Evolutionary conservation across 441 rosid species (phyloP).

Genomic region (Macaranga tanarius): DNA sequence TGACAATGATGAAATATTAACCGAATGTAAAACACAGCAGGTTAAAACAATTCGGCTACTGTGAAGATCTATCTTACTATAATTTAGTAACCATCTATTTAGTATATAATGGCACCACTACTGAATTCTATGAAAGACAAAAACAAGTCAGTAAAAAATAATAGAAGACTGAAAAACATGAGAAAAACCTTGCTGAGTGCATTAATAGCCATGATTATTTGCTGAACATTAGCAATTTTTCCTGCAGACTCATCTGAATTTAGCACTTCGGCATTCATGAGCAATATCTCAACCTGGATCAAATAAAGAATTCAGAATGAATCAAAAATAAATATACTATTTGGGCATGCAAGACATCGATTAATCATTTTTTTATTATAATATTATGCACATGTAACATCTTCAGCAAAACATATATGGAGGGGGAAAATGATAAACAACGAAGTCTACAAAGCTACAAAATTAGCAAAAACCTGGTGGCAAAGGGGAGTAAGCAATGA

Average conservation of each 20-base stretch:
- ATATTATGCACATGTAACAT: neutral
- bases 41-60: neutral
- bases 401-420: conserved; percentile 4
- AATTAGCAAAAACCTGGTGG: conserved; percentile 59
- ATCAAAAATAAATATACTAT: neutral
- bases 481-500: conserved; percentile 85
- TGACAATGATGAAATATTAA: neutral
- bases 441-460: conserved; percentile 10
- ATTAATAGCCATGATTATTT: conserved; percentile 78
- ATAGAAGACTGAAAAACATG: conserved; percentile 20
- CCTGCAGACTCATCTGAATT: conserved; percentile 52
- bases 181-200: conserved; percentile 93
- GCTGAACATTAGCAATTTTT: conserved; percentile 65
- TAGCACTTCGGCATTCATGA: conserved; percentile 49
- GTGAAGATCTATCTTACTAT: neutral
- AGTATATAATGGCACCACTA: neutral
- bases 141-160: neutral
- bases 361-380: neutral
- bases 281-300: conserved; percentile 63
- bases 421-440: neutral
- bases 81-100: neutral
- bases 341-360: neutral
- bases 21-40: neutral
- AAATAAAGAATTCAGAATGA: conserved; percentile 25
- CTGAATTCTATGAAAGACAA: neutral